A percentile compares a stretch with the other conserved stretches of the same genome.
Conservation (phyloP, 768 basidiomycete genomes). For the Lactarius deliciosus region DNA sequence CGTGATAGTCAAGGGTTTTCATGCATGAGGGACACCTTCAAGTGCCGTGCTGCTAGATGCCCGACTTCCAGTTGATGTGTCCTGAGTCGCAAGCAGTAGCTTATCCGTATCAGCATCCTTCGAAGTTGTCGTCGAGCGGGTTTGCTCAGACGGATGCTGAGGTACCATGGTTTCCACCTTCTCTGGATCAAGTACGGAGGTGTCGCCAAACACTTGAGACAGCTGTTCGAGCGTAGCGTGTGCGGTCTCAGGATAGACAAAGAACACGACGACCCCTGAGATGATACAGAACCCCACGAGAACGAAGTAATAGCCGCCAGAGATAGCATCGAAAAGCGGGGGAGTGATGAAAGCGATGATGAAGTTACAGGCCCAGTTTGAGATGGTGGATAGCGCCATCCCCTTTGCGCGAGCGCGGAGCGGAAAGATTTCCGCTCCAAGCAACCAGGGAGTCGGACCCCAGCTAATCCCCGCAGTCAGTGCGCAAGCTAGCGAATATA, state of each 20-base stretch:
- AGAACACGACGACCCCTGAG: constrained; percentile 47
- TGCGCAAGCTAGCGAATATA: constrained; percentile 17
- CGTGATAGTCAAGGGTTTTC: not conserved
- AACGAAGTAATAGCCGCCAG: constrained; percentile 52
- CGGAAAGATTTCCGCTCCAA: constrained; percentile 39
- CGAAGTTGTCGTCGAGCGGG: not conserved
- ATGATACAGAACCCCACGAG: constrained; percentile 47
- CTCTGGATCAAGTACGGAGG: constrained; percentile 6
- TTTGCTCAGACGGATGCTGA: constrained; percentile 1
- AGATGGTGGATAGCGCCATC: constrained; percentile 36
- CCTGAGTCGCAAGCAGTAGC: not conserved
- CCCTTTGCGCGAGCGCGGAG: constrained; percentile 37
- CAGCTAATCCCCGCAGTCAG: constrained; percentile 30
- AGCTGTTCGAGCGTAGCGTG: constrained; percentile 50
- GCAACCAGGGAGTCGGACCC: constrained; percentile 38
- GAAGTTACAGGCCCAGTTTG: constrained; percentile 40
- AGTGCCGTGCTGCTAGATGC: constrained; percentile 14
- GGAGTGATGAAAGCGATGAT: constrained; percentile 52
- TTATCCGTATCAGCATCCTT: constrained; percentile 1
- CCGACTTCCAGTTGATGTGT: constrained; percentile 1
- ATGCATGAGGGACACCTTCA: not conserved
- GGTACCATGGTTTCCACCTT: constrained; percentile 3
- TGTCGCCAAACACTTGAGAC: constrained; percentile 49
- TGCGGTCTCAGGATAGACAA: constrained; percentile 52
- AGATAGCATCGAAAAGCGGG: constrained; percentile 53